These are phyloP conservation scores for Geotrichum bryndzae DNA, from an alignment of 1,139 yeast genomes.

Conservation along the genomic window DNA sequence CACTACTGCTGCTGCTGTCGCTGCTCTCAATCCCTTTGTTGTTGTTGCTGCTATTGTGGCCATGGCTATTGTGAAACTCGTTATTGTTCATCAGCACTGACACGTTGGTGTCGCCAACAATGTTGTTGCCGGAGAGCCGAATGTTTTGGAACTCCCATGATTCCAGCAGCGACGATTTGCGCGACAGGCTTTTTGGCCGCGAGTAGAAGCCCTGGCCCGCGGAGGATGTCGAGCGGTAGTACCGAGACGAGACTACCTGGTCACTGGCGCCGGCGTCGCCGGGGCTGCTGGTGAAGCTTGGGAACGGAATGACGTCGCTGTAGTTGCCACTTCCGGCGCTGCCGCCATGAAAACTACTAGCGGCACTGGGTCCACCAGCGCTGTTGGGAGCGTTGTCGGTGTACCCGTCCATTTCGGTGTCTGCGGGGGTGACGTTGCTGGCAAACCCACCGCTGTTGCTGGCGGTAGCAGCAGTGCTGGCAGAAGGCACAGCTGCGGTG, in stretches of 20 bases:
- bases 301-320: constrained; percentile 16
- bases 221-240: constrained; percentile 2
- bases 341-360: background rate
- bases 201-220: background rate
- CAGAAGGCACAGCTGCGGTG: background rate
- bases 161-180: constrained; percentile 16
- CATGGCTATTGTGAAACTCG: background rate
- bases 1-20: constrained; percentile 11
- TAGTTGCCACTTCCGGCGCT: background rate
- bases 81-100: constrained; percentile 10
- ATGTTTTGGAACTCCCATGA: constrained; percentile 20
- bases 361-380: background rate
- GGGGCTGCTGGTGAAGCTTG: constrained; percentile 6
- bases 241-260: background rate
- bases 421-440: background rate
- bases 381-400: background rate
- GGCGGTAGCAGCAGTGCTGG: background rate
- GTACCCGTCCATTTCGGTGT: background rate
- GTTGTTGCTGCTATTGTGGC: background rate
- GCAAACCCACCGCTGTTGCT: background rate
- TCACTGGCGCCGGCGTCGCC: background rate
- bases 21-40: constrained; percentile 11
- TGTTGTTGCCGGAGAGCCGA: constrained; percentile 13
- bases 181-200: constrained; percentile 12
- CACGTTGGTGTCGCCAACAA: constrained; percentile 19